Percentiles rank a stretch among this genome's conserved stretches.
Conservation (phyloP, 192 early-diverging fungal genomes). For the Rhizophagus sp. region DNA sequence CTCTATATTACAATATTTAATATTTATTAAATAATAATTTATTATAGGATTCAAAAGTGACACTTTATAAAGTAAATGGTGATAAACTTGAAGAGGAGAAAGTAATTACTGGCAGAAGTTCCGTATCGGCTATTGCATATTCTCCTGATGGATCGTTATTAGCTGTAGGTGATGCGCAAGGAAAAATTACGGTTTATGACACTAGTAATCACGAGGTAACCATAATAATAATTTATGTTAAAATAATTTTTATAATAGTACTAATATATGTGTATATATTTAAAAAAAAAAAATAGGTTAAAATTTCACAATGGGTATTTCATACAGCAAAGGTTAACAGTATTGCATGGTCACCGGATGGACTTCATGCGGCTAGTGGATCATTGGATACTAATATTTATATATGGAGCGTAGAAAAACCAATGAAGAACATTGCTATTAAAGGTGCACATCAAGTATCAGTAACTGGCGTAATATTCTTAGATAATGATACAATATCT, state of each 20-base stretch:
- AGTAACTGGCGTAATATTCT: conserved; percentile 71
- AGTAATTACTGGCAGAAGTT: conserved; percentile 52
- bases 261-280: neutral
- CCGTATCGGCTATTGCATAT: conserved; percentile 79
- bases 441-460: conserved; percentile 82
- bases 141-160: conserved; percentile 73
- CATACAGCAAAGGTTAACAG: conserved; percentile 85
- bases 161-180: conserved; percentile 78
- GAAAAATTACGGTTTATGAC: conserved; percentile 79
- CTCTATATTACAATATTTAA: neutral
- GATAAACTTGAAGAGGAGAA: conserved; percentile 36
- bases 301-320: conserved; percentile 80
- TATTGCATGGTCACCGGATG: conserved; percentile 79
- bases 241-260: neutral
- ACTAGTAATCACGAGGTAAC: conserved; percentile 43
- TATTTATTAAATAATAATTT: neutral
- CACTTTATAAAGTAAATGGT: conserved; percentile 58
- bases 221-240: neutral
- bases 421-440: conserved; percentile 74
- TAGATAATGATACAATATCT: conserved; percentile 66
- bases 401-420: conserved; percentile 84
- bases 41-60: conserved; percentile 62
- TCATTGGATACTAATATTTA: conserved; percentile 90
- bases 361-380: conserved; percentile 72
- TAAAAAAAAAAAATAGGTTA: conserved; percentile 21